These are phyloP conservation scores for Phlegmacium glaucopus DNA, from an alignment of 768 basidiomycete genomes.

Conservation along the genomic window DNA sequence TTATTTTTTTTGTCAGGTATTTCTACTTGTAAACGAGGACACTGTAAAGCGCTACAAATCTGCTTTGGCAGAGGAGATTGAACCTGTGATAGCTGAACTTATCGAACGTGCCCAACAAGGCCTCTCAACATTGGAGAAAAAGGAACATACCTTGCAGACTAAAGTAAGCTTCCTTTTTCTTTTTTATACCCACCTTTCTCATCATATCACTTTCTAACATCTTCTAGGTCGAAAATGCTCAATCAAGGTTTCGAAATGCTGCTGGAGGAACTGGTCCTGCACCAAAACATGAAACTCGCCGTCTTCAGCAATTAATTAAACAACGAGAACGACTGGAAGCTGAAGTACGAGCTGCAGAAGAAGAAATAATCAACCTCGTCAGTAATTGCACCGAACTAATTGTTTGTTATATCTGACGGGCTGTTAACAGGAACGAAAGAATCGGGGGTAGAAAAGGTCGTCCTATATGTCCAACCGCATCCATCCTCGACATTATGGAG, in stretches of 20 bases:
- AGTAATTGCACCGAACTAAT: no score
- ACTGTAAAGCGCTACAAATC: slow-evolving; percentile 74
- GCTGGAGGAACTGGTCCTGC: slow-evolving; percentile 47
- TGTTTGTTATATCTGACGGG: no score
- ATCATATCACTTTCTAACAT: no score
- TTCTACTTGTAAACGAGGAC: slow-evolving; percentile 68
- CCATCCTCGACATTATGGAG: no score
- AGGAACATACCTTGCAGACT: slow-evolving; percentile 54
- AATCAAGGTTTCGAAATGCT: slow-evolving; percentile 39
- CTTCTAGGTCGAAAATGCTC: slow-evolving; percentile 60
- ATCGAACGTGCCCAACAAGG: slow-evolving; percentile 70
- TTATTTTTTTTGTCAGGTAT: slow-evolving; percentile 45
- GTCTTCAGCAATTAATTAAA: slow-evolving; percentile 59
- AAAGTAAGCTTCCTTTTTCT: slow-evolving; percentile 42
- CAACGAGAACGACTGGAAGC: slow-evolving; percentile 67
- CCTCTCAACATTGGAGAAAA: slow-evolving; percentile 55
- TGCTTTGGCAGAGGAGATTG: slow-evolving; percentile 74
- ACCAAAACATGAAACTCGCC: slow-evolving; percentile 65
- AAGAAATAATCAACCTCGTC: slow-evolving; percentile 60
- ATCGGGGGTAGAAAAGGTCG: no score
- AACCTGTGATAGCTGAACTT: slow-evolving; percentile 76
- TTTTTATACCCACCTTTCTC: background rate
- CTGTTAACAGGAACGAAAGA: no score
- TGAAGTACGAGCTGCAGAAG: slow-evolving; percentile 56
- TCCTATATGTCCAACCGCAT: no score